Evolutionary conservation across 2,329 filamentous ascomycete genomes (phyloP).

Genomic region (Ophiostoma fasciatum): DNA sequence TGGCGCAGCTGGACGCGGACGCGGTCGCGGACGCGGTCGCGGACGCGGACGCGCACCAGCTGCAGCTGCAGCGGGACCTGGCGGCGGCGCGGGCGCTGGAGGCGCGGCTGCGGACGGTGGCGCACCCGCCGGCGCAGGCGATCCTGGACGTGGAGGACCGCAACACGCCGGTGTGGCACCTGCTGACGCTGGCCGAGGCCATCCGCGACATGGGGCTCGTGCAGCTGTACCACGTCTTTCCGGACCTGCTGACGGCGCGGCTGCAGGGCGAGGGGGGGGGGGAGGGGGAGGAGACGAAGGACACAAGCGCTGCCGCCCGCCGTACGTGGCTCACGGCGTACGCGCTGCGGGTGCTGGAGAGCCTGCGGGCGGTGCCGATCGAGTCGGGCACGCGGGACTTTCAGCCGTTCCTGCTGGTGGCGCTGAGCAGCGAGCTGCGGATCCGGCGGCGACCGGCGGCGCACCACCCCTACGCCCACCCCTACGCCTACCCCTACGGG

Average conservation of each 20-base stretch:
- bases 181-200: constrained; percentile 35
- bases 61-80: constrained; percentile 21
- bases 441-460: constrained; percentile 10
- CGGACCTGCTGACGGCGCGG: constrained; percentile 30
- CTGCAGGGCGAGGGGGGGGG: constrained; percentile 17
- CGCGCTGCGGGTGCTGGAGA: constrained; percentile 32
- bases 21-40: no score
- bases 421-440: constrained; percentile 33
- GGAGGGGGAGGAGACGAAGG: constrained; percentile 11
- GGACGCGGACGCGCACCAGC: no score
- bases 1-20: constrained; percentile 9
- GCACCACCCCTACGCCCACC: no score
- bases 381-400: constrained; percentile 38
- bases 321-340: constrained; percentile 33
- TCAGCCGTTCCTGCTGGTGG: constrained; percentile 36
- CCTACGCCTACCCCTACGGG: no score
- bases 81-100: constrained; percentile 26
- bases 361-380: constrained; percentile 32
- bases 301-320: constrained; percentile 7
- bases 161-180: constrained; percentile 35
- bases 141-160: constrained; percentile 35
- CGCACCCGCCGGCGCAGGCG: constrained; percentile 29
- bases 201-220: constrained; percentile 37
- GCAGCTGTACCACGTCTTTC: constrained; percentile 39
- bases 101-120: constrained; percentile 28